phyloP scores from a whole-genome alignment of 2,329 filamentous ascomycete species.

The Gnomoniopsis smithogilvyi region DNA sequence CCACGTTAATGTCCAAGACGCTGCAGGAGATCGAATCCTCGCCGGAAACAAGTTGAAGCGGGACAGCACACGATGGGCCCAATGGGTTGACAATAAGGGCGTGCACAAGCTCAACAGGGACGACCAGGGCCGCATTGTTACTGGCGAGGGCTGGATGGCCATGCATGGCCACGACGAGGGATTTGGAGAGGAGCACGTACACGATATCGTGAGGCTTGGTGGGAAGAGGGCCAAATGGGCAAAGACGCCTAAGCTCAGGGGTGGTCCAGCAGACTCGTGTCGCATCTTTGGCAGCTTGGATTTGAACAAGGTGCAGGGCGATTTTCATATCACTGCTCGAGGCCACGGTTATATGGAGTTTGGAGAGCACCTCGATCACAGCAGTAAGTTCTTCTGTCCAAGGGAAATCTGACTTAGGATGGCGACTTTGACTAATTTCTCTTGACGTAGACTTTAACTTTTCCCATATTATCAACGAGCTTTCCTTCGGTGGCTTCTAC shows the following conservation, averaged over 20 bases:
- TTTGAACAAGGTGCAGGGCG: constrained; percentile 94
- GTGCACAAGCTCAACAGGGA: constrained; percentile 59
- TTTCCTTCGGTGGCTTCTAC: constrained; percentile 97
- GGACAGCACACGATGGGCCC: constrained; percentile 75
- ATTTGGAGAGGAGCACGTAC: constrained; percentile 78
- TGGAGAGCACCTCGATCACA: constrained; percentile 78
- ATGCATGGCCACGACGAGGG: constrained; percentile 55
- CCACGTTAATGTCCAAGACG: constrained; percentile 97
- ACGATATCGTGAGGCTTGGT: constrained; percentile 78
- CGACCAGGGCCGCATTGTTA: constrained; percentile 49
- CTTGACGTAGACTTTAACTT: constrained; percentile 81
- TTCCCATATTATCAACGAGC: constrained; percentile 91
- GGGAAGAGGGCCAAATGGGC: constrained; percentile 63
- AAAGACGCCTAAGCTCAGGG: constrained; percentile 70
- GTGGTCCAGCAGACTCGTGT: constrained; percentile 65
- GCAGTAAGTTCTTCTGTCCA: constrained; percentile 48
- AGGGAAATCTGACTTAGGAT: background rate
- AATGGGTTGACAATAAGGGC: constrained; percentile 74
- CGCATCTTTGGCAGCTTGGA: constrained; percentile 87
- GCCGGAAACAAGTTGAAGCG: constrained; percentile 71
- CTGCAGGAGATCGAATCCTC: constrained; percentile 85
- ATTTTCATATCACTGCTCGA: constrained; percentile 94
- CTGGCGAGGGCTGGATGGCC: constrained; percentile 57
- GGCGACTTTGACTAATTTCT: background rate
- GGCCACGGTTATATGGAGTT: constrained; percentile 91